Conservation (phyloP, 164 flowering plant species). For the Pachysandra terminalis region DNA sequence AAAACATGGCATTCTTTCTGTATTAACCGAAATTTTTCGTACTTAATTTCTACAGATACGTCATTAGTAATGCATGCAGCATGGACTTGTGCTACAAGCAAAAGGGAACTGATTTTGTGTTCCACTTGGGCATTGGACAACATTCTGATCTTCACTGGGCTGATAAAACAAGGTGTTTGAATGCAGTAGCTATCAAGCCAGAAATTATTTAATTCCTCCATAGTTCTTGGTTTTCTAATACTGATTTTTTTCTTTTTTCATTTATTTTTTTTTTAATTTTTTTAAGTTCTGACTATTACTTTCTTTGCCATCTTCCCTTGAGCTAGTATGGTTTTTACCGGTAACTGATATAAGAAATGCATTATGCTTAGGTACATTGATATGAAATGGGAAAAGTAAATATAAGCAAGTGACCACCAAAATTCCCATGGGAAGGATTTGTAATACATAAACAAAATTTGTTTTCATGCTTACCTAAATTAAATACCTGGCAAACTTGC, state of each 20-base stretch:
- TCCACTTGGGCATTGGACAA: constrained; percentile 50
- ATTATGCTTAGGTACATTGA: no score
- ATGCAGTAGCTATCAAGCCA: not conserved
- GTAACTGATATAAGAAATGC: no score
- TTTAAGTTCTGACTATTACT: no score
- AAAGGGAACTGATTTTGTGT: constrained; percentile 67
- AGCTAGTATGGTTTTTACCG: no score
- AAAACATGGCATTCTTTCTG: not conserved
- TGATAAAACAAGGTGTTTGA: constrained; percentile 62
- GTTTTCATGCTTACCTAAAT: no score
- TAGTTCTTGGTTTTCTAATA: not conserved
- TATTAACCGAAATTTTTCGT: not conserved
- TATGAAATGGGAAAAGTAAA: no score
- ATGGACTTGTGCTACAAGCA: constrained; percentile 75
- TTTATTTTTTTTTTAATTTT: no score
- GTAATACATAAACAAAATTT: no score
- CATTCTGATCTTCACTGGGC: constrained; percentile 87
- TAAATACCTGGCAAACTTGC: no score
- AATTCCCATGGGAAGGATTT: no score
- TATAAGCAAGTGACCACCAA: no score
- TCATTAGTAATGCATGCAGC: constrained; percentile 87
- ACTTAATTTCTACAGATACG: constrained; percentile 54
- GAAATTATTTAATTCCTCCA: not conserved
- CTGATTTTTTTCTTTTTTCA: not conserved
- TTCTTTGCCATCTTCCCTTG: no score